These are phyloP conservation scores for Microcyclosporella mali DNA, from an alignment of 2,329 filamentous ascomycete species.

Conservation along the genomic window DNA sequence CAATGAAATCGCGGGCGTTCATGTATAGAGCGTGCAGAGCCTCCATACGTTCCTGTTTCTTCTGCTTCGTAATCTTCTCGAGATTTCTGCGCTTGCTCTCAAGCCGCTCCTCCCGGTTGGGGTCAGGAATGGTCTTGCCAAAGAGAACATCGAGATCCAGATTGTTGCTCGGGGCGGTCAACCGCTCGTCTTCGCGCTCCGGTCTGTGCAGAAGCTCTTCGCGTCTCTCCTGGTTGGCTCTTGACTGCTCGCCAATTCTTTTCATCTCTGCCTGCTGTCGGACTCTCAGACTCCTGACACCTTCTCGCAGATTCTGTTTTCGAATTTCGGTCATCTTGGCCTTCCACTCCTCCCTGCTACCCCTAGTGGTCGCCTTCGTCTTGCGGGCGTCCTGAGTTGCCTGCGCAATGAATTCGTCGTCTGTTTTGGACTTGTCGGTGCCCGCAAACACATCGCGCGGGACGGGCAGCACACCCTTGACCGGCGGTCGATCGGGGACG, in stretches of 20 bases:
- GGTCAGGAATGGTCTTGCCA: constrained; percentile 50
- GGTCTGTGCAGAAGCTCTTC: constrained; percentile 54
- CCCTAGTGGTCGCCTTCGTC: constrained; percentile 28
- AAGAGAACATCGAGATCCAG: constrained; percentile 28
- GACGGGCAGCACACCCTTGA: constrained; percentile 76
- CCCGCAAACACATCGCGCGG: constrained; percentile 70
- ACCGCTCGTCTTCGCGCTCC: constrained; percentile 66
- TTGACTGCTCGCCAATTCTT: constrained; percentile 37
- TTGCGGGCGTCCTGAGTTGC: constrained; percentile 16
- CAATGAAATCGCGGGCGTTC: constrained; percentile 80
- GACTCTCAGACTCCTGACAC: constrained; percentile 61
- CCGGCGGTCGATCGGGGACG: constrained; percentile 39
- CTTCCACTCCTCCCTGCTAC: constrained; percentile 59
- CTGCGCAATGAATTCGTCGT: constrained; percentile 30
- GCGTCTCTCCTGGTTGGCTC: constrained; percentile 45
- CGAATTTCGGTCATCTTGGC: constrained; percentile 64
- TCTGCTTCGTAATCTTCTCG: constrained; percentile 15
- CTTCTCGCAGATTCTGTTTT: constrained; percentile 64
- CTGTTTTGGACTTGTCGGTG: constrained; percentile 45
- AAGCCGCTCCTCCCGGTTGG: constrained; percentile 52
- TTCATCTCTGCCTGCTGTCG: constrained; percentile 51
- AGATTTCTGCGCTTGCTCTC: constrained; percentile 32
- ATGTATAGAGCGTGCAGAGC: constrained; percentile 83
- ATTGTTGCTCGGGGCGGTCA: constrained; percentile 63
- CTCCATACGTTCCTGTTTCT: constrained; percentile 42